Evolutionary conservation across 2,329 filamentous ascomycete species (phyloP), one percentile per base, ranked within the genome.

Genomic region (Colletotrichum caudatum): DNA sequence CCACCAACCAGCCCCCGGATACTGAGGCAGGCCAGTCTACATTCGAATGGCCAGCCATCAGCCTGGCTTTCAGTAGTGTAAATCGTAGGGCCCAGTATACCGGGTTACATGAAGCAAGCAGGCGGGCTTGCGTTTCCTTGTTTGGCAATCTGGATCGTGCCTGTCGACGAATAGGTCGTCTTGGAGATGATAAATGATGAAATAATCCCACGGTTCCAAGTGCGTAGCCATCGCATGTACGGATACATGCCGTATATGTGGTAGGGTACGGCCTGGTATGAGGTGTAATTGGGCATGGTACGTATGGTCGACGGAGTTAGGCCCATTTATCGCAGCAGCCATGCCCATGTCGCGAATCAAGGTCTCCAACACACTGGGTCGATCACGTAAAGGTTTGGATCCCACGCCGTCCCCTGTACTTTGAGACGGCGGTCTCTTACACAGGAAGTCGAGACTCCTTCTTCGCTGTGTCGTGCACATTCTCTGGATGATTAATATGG

Each of bases 341-440:
- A 63, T 59, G 59, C 68, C 69, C 69, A 54, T 64, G 69, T 48
- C 44, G 14, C 23, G 14, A 63, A 23, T 66, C 64, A 61, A 58
- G 33, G 68, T 68, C 65, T 64, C 65, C 69, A 69, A 71, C 59
- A 71, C 29, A 64, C 69, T 71, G 69, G 69, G 69, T 71, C 69
- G 39, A 69, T 69, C 69, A 71, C 69, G 69, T 71, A 71, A 71
- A 65, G 65, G 65, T 68, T 68, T 71, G 58, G 44, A 64, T 69
- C 56, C 68, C 54, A 53, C 59, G 64, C 65, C 69, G 69, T 60
- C 65, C 65, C 65, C 65, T 69, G 53, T 68, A 48, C 69, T 35
- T 64, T 64, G 69, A 71, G 65, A 44, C 23, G 33, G 37, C 56
- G 46, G 11, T 63, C 29, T 58, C 20, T 39, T 51, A 60, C 53